phyloP scores from a whole-genome alignment of 2,329 filamentous ascomycete genomes.

The Claviceps sorghi region DNA sequence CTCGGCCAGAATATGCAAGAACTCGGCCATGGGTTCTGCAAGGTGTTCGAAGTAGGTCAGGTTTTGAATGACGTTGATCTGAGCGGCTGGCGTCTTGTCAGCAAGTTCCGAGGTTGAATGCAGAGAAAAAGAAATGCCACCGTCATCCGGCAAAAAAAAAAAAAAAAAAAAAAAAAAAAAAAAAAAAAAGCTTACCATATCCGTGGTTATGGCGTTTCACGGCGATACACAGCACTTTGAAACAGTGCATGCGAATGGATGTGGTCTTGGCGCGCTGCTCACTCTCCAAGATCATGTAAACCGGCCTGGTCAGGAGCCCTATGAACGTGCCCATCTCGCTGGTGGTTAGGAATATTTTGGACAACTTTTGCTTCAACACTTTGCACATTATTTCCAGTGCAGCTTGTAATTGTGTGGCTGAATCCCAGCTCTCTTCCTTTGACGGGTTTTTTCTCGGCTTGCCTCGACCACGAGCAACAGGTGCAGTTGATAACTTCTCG shows the following conservation, averaged over 20 bases:
- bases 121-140: no score
- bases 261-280: slow-evolving; percentile 84
- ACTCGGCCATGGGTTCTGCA: slow-evolving; percentile 98
- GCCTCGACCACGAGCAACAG: slow-evolving; percentile 56
- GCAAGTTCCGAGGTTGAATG: slow-evolving; percentile 3
- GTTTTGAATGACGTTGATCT: slow-evolving; percentile 96
- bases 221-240: slow-evolving; percentile 91
- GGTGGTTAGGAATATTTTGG: slow-evolving; percentile 88
- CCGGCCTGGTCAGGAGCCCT: slow-evolving; percentile 75
- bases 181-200: slow-evolving; percentile 50
- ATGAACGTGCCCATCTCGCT: slow-evolving; percentile 95
- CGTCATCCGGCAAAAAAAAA: not conserved
- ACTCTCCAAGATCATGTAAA: slow-evolving; percentile 88
- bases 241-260: slow-evolving; percentile 86
- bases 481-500: slow-evolving; percentile 62
- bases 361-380: slow-evolving; percentile 80
- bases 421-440: slow-evolving; percentile 81
- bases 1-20: slow-evolving; percentile 86
- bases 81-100: slow-evolving; percentile 49
- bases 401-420: slow-evolving; percentile 69
- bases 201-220: slow-evolving; percentile 96
- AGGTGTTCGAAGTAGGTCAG: slow-evolving; percentile 96
- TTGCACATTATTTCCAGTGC: slow-evolving; percentile 93
- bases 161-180: not conserved
- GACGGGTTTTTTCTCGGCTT: slow-evolving; percentile 63